These are phyloP conservation scores for Exophiala sideris DNA, from an alignment of 2,329 filamentous ascomycete species.

Conservation along the genomic window DNA sequence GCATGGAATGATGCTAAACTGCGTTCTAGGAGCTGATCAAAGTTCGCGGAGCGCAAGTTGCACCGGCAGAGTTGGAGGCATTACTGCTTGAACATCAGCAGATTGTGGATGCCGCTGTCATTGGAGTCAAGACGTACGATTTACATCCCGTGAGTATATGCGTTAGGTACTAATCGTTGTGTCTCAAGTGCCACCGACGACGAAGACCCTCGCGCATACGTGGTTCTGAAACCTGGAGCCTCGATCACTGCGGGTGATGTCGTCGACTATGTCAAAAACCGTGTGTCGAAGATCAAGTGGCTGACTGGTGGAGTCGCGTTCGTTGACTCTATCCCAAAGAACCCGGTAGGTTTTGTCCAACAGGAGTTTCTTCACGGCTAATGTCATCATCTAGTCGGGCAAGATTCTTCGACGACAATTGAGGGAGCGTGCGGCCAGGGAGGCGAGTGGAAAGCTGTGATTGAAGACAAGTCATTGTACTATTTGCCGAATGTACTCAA, in stretches of 20 bases:
- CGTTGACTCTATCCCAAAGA: conserved; percentile 47
- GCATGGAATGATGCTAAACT: conserved; percentile 17
- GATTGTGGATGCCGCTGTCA: conserved; percentile 47
- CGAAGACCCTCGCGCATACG: conserved; percentile 28
- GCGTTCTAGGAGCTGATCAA: conserved; percentile 42
- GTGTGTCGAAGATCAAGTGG: conserved; percentile 45
- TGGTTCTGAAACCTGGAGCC: conserved; percentile 36
- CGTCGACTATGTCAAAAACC: conserved; percentile 39
- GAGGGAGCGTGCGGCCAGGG: conserved; percentile 13
- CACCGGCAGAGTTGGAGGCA: conserved; percentile 48
- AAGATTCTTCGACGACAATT: conserved; percentile 44
- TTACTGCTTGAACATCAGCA: conserved; percentile 43
- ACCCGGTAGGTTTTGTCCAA: conserved; percentile 21
- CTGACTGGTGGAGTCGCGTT: conserved; percentile 46
- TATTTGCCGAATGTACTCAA: background rate
- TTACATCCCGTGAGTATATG: conserved; percentile 8
- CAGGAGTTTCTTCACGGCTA: background rate
- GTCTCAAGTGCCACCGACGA: conserved; percentile 25
- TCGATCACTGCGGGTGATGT: conserved; percentile 38
- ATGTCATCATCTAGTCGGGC: conserved; percentile 32
- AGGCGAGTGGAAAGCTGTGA: conserved; percentile 10
- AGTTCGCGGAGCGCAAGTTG: conserved; percentile 53
- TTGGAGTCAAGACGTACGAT: conserved; percentile 39
- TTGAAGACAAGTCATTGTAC: background rate
- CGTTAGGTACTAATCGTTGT: background rate